Evolutionary conservation across 495 filamentous ascomycete species (phyloP).

Genomic region (Aspergillus bertholletiae): DNA sequence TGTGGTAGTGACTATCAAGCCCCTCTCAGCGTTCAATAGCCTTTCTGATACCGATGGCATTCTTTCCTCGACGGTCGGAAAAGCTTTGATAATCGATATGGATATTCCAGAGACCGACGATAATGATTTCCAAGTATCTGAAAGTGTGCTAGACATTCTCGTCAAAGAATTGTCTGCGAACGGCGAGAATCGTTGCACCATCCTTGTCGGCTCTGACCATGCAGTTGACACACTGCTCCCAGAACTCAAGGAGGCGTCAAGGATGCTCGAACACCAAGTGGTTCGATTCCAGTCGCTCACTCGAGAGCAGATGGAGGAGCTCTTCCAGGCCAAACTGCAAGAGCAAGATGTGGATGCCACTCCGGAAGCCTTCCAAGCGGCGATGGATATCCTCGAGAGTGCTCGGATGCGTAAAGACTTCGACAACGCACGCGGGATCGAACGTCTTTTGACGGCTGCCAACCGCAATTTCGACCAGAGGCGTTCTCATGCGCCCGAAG

Average conservation of each 20-base stretch:
- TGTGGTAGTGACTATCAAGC: background rate
- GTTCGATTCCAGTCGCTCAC: conserved; percentile 12
- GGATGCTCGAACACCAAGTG: conserved; percentile 5
- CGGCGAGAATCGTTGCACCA: conserved; percentile 8
- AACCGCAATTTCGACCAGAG: conserved; percentile 14
- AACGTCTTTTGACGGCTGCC: conserved; percentile 13
- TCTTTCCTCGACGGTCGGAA: background rate
- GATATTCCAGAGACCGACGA: conserved; percentile 7
- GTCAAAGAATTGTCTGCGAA: background rate
- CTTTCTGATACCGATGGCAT: background rate
- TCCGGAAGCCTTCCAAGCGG: conserved; percentile 16
- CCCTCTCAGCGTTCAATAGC: conserved; percentile 1
- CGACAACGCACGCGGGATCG: conserved; percentile 16
- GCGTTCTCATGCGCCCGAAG: background rate
- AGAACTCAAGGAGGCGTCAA: background rate
- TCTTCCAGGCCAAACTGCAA: conserved; percentile 12
- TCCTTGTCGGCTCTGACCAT: conserved; percentile 9
- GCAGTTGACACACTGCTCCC: conserved; percentile 6
- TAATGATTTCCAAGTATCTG: background rate
- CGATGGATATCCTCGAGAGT: conserved; percentile 15
- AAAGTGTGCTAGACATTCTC: conserved; percentile 8
- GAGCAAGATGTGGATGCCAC: conserved; percentile 14
- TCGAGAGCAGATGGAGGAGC: conserved; percentile 14
- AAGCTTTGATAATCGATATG: conserved; percentile 11
- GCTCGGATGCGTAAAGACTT: conserved; percentile 17